Evolutionary conservation across 2,329 filamentous ascomycete genomes (phyloP).

Genomic region (Fusarium newnesense): DNA sequence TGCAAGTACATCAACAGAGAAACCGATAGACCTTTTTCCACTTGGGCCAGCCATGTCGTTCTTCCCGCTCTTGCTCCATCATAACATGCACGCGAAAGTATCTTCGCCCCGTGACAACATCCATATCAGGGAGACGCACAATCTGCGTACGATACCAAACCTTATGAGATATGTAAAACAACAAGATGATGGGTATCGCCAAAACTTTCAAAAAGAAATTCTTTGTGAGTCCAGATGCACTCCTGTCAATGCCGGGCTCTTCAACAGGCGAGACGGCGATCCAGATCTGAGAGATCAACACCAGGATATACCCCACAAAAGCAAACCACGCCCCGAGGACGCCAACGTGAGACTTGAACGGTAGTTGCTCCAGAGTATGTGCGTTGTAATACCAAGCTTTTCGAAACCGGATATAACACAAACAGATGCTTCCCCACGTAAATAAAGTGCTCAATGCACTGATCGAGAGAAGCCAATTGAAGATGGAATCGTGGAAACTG

Average conservation of each 20-base stretch:
- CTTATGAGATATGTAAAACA: slow-evolving; percentile 81
- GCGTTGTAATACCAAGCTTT: slow-evolving; percentile 76
- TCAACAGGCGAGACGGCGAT: slow-evolving; percentile 80
- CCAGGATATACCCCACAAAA: slow-evolving; percentile 77
- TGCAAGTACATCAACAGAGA: slow-evolving; percentile 64
- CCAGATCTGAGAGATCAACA: slow-evolving; percentile 89
- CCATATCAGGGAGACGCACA: slow-evolving; percentile 79
- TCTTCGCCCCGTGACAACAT: slow-evolving; percentile 84
- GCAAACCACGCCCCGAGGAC: slow-evolving; percentile 83
- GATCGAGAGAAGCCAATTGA: slow-evolving; percentile 83
- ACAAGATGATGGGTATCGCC: slow-evolving; percentile 73
- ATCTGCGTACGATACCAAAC: slow-evolving; percentile 75
- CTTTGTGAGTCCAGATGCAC: slow-evolving; percentile 58
- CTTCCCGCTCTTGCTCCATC: slow-evolving; percentile 81
- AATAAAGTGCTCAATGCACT: slow-evolving; percentile 79
- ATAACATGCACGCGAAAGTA: slow-evolving; percentile 84
- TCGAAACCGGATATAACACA: slow-evolving; percentile 92
- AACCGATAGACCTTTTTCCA: slow-evolving; percentile 83
- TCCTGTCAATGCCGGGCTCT: slow-evolving; percentile 54
- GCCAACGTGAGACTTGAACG: slow-evolving; percentile 83
- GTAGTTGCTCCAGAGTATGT: slow-evolving; percentile 77
- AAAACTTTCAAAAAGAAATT: slow-evolving; percentile 80
- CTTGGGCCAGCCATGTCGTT: slow-evolving; percentile 74
- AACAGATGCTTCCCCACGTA: slow-evolving; percentile 85
- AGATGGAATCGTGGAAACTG: slow-evolving; percentile 67